Conservation (phyloP, 148 eudicot genomes). For the Polygonum aviculare region DNA sequence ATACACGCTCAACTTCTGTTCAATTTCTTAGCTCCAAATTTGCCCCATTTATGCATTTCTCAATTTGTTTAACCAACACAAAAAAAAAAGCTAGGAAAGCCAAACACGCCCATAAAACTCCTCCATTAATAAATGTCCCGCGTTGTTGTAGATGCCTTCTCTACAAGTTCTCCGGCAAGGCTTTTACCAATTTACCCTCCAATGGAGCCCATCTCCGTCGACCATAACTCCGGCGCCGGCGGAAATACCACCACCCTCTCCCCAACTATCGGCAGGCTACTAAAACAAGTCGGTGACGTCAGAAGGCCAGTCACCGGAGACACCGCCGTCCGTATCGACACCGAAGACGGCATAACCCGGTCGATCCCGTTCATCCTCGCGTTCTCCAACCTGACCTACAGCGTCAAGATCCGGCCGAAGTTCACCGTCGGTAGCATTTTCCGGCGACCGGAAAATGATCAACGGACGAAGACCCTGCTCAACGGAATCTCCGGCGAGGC, state of each 20-base stretch:
- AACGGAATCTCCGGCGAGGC: constrained; percentile 78
- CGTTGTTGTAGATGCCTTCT: constrained; percentile 26
- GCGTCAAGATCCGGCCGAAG: constrained; percentile 31
- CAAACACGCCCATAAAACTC: constrained; percentile 3
- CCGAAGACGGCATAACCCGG: constrained; percentile 18
- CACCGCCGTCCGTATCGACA: background rate
- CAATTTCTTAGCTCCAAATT: constrained; percentile 5
- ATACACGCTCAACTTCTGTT: constrained; percentile 4
- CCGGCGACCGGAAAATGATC: constrained; percentile 6
- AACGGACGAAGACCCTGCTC: constrained; percentile 39
- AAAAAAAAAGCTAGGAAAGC: background rate
- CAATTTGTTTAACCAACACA: background rate
- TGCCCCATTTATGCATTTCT: background rate
- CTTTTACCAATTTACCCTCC: background rate
- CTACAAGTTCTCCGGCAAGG: constrained; percentile 1
- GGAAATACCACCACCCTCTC: constrained; percentile 9
- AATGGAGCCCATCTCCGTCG: background rate
- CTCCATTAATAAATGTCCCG: constrained; percentile 22
- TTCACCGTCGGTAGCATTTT: constrained; percentile 10
- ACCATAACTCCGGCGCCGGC: background rate
- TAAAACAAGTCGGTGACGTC: constrained; percentile 61
- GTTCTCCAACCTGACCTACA: constrained; percentile 28
- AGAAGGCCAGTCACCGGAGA: constrained; percentile 53
- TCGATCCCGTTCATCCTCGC: constrained; percentile 43
- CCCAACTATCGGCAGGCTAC: constrained; percentile 61